Base-by-base conservation (phyloP, 1,284 basidiomycete species). In the Marasmius fiardii region DNA sequence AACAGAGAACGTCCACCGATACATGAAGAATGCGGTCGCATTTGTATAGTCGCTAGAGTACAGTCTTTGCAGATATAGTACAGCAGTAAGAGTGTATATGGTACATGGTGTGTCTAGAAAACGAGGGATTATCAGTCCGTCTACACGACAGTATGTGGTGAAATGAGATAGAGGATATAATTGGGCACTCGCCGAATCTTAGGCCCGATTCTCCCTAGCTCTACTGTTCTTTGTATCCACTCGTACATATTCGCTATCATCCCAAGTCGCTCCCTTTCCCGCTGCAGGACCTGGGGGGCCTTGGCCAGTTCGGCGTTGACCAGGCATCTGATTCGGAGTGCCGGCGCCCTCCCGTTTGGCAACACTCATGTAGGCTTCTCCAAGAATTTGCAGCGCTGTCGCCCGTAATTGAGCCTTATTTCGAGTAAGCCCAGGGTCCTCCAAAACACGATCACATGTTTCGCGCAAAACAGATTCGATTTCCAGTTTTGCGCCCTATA, bases 381-480 rank as follows among this genome's bases (percentile, higher is more conserved):
- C 93, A 34, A 97, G 79, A 43, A 95, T 84, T 65, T 92, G 90
- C 62, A 97, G 67, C 0, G 91, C 94, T 4, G 91, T 78, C 0
- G 92, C 93, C 12, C 94, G 81, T 56, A 95, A 73, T 45, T 83
- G 77, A 1, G 86, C 77, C 68, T 92, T 92, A 53, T 80, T 75
- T 4, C 81, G 75, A 0, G 80, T 54, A 43, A 88, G 67, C 3
- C 65, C 63, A 0, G 79, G 70, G 57, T 88, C 85, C 50, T 78
- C 78, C 4, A 99, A 78, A 16, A 98, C 82, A 20, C 86, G 82
- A 64, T 99, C 96, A 68, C 93, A 95, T 0, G 93, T 93, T 70
- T 98, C 96, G 35, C 96, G 84, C 10, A 99, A 79, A 31, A 99
- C 88, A 16, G 90, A 92, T 70, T 99, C 95, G 51, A 98, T 86